phyloP scores from a whole-genome alignment of 164 flowering plant genomes.

The Cinnamomum chago region DNA sequence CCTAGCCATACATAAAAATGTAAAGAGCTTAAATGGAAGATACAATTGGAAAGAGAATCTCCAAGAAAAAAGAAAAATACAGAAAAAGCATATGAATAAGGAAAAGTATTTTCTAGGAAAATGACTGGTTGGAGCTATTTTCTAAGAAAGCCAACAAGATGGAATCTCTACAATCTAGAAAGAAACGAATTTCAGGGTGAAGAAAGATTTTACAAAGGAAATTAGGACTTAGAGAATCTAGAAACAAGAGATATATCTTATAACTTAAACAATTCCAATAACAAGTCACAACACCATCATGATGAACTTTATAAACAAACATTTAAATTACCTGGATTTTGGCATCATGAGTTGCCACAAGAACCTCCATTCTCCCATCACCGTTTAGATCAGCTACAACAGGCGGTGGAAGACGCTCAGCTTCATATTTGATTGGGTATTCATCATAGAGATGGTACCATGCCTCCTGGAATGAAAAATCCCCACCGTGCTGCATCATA shows the following conservation, averaged over 20 bases:
- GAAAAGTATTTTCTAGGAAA: background rate
- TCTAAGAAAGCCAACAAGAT: background rate
- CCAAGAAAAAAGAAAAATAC: no score
- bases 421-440: constrained; percentile 88
- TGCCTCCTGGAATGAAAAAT: constrained; percentile 87
- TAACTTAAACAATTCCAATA: background rate
- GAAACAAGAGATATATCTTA: background rate
- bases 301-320: background rate
- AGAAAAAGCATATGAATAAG: background rate
- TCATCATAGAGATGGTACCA: constrained; percentile 92
- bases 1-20: no score
- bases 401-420: constrained; percentile 94
- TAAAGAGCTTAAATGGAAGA: no score
- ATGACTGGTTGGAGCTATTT: background rate
- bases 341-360: constrained; percentile 94
- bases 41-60: no score
- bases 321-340: constrained; percentile 68
- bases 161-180: background rate
- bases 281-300: background rate
- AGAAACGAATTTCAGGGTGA: background rate
- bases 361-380: constrained; percentile 85
- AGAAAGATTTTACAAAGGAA: background rate
- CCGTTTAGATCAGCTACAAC: constrained; percentile 90
- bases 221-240: background rate
- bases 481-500: constrained; percentile 75